These are phyloP conservation scores for Phoenix roebelenii DNA, from an alignment of 176 grass and related monocot species.

Conservation along the genomic window DNA sequence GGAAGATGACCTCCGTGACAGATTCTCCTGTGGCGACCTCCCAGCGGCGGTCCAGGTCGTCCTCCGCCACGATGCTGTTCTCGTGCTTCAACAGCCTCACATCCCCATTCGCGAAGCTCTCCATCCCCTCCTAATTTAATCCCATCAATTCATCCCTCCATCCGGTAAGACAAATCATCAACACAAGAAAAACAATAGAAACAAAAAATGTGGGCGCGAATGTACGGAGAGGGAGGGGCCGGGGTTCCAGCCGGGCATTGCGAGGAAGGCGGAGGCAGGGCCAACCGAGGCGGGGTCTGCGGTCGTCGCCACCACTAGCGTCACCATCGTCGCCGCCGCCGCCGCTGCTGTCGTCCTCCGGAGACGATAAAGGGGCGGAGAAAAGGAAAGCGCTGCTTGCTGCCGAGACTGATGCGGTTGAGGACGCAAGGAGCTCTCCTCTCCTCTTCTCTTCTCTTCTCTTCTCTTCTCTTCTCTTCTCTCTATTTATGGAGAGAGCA, in stretches of 20 bases:
- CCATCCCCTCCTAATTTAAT: conserved; percentile 37
- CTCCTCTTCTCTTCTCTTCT: too few relatives aligned
- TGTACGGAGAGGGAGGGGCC: conserved; percentile 45
- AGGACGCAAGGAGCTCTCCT: too few relatives aligned
- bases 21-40: conserved; percentile 46
- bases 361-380: too few relatives aligned
- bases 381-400: too few relatives aligned
- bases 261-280: conserved; percentile 62
- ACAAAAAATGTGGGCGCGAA: not conserved
- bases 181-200: not conserved
- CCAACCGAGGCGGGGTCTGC: conserved; percentile 59
- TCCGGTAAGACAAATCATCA: too few relatives aligned
- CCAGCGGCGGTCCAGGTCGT: conserved; percentile 56
- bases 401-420: too few relatives aligned
- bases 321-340: conserved; percentile 32
- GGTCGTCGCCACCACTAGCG: conserved; percentile 62
- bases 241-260: conserved; percentile 64
- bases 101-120: conserved; percentile 53
- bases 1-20: conserved; percentile 63
- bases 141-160: too few relatives aligned
- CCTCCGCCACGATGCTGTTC: conserved; percentile 47
- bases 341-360: too few relatives aligned
- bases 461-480: too few relatives aligned
- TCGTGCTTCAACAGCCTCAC: conserved; percentile 62
- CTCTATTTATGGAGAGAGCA: too few relatives aligned